Evolutionary conservation across 1,284 basidiomycete genomes (phyloP), one percentile per base, ranked within the genome.

Genomic region (Austropuccinia psidii): DNA sequence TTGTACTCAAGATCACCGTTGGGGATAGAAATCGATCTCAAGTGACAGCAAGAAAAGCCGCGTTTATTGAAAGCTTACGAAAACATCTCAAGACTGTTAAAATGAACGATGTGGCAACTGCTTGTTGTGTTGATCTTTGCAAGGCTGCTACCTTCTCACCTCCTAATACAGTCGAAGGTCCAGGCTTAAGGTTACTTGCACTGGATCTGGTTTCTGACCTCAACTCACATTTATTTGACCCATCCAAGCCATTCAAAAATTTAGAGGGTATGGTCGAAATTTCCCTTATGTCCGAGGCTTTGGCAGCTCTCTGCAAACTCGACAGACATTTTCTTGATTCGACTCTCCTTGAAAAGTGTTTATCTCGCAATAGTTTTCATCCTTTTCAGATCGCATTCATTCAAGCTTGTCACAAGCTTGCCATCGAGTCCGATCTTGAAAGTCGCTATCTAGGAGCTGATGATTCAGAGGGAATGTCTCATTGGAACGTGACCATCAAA

Each of bases 61-160:
- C 64, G 24, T 74, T 77, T 50, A 68, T 74, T 61, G 76, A 77
- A 49, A 73, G 74, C 58, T 60, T 77, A 31, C 75, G 78, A 37
- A 81, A 81, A 67, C 67, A 74, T 33, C 75, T 77, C 27, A 76
- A 78, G 24, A 76, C 75, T 35, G 73, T 35, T 54, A 78, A 78
- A 78, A 79, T 87, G 33, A 82, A 85, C 7, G 88, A 90, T 72
- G 83, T 87, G 0, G 86, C 88, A 0, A 81, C 91, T 69, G 85
- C 89, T 1, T 93, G 90, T 80, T 86, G 87, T 64, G 84, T 93
- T 33, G 93, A 96, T 78, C 82, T 93, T 39, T 90, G 90, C 80
- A 86, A 88, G 74, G 90, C 89, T 1, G 91, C 91, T 2, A 87
- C 87, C 52, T 85, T 86, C 68, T 83, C 90, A 37, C 84, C 85